Base-by-base conservation (phyloP, 257 asterid species). In the Gynochthodes officinalis region DNA sequence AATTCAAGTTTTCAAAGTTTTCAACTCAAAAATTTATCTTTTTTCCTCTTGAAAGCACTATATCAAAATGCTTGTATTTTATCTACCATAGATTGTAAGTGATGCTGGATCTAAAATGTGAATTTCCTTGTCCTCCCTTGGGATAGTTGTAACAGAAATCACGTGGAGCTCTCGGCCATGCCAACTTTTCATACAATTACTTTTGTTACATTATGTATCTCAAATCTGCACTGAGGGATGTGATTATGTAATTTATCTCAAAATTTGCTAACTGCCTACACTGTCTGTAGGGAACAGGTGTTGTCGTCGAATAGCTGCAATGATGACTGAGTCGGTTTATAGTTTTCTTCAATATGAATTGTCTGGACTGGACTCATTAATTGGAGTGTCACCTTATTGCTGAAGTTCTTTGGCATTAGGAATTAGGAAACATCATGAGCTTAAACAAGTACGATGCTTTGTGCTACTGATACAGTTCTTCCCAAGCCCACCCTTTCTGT, bases 311-410 rank as follows among this genome's bases (percentile, higher is more conserved):
- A 78, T 94, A 18, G 97, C 96, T 52, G 87, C 99, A 27, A 73
- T 53, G 81, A 91, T 97, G 50, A 94, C 99, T 0, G 97, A 94
- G 83, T 82, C 92, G 40, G 87, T 94, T 64, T 94, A 91, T 79
- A 79, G 75, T 63, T 94, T 94, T 83, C 83, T 94, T 76, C 89
- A 82, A 59, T 80, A 78, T 73, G 85, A 94, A 57, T 78, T 94
- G 83, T 87, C 90, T 63, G 42, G 82, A 72, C 43, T 88, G 88
- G 95, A 91, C 66, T 61, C 88, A 8, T 63, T 91, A 78, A 85
- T 91, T 16, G 97, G 99, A 70, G 92, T 86, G 73, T 69, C 90
- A 10, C 99, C 97, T 10, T 94, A 91, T 77, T 40, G 37, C 1
- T 75, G 66, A 75, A 50, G 50, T 9, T 67, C 30, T 21, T 3